These are phyloP conservation scores for Nakazawaea molendinolei DNA, from an alignment of 805 yeast species.

Conservation along the genomic window DNA sequence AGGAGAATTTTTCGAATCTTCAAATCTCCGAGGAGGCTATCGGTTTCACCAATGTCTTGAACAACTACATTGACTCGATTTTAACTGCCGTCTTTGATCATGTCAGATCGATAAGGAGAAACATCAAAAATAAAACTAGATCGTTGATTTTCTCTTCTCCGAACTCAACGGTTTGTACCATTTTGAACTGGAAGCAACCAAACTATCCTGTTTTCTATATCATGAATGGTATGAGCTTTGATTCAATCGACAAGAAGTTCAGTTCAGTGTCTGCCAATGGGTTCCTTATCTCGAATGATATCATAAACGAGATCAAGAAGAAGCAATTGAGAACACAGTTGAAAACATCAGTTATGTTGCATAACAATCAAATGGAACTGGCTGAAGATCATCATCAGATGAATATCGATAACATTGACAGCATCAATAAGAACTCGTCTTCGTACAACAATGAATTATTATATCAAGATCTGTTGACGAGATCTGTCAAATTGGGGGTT, in stretches of 20 bases:
- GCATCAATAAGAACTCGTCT: constrained; percentile 28
- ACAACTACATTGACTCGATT: constrained; percentile 69
- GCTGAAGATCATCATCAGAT: constrained; percentile 14
- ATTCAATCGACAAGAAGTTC: constrained; percentile 23
- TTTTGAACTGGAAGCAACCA: constrained; percentile 97
- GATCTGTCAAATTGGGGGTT: constrained; percentile 78
- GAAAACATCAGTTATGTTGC: constrained; percentile 4
- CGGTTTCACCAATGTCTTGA: constrained; percentile 35
- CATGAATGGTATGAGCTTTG: constrained; percentile 56
- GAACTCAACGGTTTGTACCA: constrained; percentile 86
- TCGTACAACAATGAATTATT: constrained; percentile 25
- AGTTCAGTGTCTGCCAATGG: constrained; percentile 36
- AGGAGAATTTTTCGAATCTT: constrained; percentile 23
- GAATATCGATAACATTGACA: constrained; percentile 28
- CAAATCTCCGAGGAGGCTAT: constrained; percentile 14
- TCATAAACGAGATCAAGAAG: constrained; percentile 14
- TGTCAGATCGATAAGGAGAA: constrained; percentile 45
- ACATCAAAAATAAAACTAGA: constrained; percentile 31
- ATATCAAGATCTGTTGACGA: constrained; percentile 38
- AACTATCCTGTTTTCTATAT: constrained; percentile 90
- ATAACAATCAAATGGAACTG: background rate
- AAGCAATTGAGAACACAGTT: constrained; percentile 13
- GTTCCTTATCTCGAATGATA: constrained; percentile 17
- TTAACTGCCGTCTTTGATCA: constrained; percentile 70
- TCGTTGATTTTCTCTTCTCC: constrained; percentile 80